phyloP scores from a whole-genome alignment of 140 eudicot genomes.

The Ambrosia hybrid region DNA sequence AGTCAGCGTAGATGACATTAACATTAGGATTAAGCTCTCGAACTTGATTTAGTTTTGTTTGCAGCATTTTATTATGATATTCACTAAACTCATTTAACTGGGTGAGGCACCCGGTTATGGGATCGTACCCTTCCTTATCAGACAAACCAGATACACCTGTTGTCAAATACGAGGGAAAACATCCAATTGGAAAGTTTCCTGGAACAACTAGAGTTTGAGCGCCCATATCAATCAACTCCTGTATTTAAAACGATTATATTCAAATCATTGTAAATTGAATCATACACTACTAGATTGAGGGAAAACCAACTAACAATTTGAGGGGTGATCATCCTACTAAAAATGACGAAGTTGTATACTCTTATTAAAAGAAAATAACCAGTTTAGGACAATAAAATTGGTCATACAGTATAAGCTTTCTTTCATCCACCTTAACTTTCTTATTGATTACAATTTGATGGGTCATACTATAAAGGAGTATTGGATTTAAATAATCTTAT shows the following conservation, averaged over 20 bases:
- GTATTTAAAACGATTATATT: background rate
- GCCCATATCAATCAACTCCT: constrained; percentile 21
- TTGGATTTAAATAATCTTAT: too few species aligned
- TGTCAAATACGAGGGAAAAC: constrained; percentile 15
- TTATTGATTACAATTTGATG: too few species aligned
- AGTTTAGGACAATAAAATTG: too few species aligned
- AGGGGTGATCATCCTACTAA: too few species aligned
- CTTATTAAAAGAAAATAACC: too few species aligned
- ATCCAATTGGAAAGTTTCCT: constrained; percentile 39
- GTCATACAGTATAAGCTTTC: too few species aligned
- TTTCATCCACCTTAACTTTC: too few species aligned
- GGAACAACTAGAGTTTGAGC: constrained; percentile 31
- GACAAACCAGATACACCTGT: background rate
- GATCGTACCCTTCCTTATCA: constrained; percentile 8
- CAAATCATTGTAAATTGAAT: background rate
- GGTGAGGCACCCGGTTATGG: constrained; percentile 23
- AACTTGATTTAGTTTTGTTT: constrained; percentile 19
- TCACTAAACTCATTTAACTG: constrained; percentile 9
- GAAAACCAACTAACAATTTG: too few species aligned
- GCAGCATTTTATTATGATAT: constrained; percentile 29
- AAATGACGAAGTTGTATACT: too few species aligned
- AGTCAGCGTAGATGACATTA: constrained; percentile 36
- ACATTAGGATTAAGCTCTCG: constrained; percentile 32
- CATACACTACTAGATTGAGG: background rate
- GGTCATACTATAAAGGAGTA: too few species aligned